Base-by-base conservation (phyloP, 345 rosid genomes). In the Garcia nutans region DNA sequence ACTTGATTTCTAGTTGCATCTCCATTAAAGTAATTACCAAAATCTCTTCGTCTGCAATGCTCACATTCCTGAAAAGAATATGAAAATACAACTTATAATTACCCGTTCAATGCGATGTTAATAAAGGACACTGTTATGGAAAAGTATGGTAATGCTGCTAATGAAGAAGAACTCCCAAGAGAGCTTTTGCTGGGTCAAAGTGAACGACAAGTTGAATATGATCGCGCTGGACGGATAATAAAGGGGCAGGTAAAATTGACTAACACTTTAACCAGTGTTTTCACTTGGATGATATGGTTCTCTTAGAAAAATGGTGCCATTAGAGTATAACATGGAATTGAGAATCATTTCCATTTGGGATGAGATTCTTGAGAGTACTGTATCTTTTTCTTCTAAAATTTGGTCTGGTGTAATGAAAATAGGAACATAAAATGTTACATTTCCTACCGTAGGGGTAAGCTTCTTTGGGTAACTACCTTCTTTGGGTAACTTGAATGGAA, bases 181-280 rank as follows among this genome's bases (percentile, higher is more conserved):
- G 91, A 88, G 75, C 92, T 90, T 81, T 79, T 88, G 26, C 79
- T 89, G 45, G 94, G 93, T 8, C 90, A 90, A 73, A 88, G 88
- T 50, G 92, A 91, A 79, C 83, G 87, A 68, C 90, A 90, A 68
- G 91, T 90, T 41, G 94, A 92, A 78, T 88, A 91, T 77, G 92
- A 89, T 68, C 87, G 86, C 52, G 92, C 92, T n/a, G 92, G 91
- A 11, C 81, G 89, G 65, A 68, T 89, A 65, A 85, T 89, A 58
- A 90, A 87, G 79, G 90, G 95, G 59, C 90, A 85, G 92, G 92
- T 88, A 82, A 64, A 63, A 10, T 62, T 68, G 33, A 8, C 28
- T 5, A 31, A 45, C 19, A 26, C 57, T 15, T 31, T 2, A 1
- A 20, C 11, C 13, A 33, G 23, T 31, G 4, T 76, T 33, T 33